Percentiles rank a stretch among this genome's conserved stretches.
Conservation (phyloP, 2,329 filamentous ascomycete species). For the Xylaria sp. region DNA sequence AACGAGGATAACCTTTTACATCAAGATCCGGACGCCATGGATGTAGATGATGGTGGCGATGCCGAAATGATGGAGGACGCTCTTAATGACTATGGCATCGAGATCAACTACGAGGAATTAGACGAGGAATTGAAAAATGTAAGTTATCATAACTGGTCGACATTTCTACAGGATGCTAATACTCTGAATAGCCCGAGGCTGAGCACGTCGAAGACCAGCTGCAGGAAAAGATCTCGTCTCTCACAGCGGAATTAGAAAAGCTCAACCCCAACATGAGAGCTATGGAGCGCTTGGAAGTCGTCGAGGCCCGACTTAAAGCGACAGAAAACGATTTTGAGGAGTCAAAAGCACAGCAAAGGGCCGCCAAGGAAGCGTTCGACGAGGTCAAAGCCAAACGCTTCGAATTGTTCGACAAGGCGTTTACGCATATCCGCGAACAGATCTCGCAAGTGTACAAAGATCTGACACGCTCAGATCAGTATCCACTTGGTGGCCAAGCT, state of each 20-base stretch:
- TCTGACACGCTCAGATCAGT: constrained; percentile 86
- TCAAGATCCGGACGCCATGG: constrained; percentile 87
- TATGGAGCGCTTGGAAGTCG: constrained; percentile 85
- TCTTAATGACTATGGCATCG: constrained; percentile 89
- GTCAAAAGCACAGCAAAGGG: constrained; percentile 74
- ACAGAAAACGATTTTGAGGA: constrained; percentile 91
- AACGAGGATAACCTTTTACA: constrained; percentile 82
- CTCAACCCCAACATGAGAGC: constrained; percentile 97
- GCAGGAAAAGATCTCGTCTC: constrained; percentile 74
- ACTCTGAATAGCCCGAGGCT: constrained; percentile 63
- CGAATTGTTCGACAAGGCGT: constrained; percentile 94
- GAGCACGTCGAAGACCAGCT: constrained; percentile 75
- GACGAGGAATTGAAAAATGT: constrained; percentile 83
- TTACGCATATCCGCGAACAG: constrained; percentile 91
- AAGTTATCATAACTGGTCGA: constrained; percentile 44
- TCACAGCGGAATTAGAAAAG: constrained; percentile 85
- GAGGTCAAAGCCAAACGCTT: constrained; percentile 80
- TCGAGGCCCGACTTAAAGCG: constrained; percentile 79
- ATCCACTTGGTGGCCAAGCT: constrained; percentile 85
- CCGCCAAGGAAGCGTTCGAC: constrained; percentile 83
- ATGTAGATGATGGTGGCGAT: constrained; percentile 78
- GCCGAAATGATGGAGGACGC: constrained; percentile 66
- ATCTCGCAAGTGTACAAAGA: constrained; percentile 95
- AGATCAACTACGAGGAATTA: constrained; percentile 81
- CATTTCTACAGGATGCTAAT: constrained; percentile 38